These are phyloP conservation scores for Blastobotrys illinoisensis DNA, from an alignment of 1,139 yeast species.

Conservation along the genomic window DNA sequence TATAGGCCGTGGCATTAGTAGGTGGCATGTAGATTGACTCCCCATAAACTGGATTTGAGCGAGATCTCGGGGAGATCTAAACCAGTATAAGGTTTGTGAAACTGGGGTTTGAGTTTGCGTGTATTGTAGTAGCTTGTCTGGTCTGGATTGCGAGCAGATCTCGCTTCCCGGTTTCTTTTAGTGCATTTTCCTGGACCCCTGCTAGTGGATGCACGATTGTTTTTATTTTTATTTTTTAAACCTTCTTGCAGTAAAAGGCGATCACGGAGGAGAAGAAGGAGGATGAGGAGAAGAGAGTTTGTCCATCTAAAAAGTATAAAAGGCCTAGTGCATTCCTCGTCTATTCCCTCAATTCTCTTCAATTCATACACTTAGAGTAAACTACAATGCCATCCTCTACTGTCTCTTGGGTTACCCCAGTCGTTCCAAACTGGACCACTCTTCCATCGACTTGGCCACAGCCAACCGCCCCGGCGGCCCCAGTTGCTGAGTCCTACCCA, in stretches of 20 bases:
- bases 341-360: background rate
- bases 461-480: slow-evolving; percentile 2
- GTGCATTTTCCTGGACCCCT: background rate
- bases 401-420: background rate
- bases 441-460: slow-evolving; percentile 3
- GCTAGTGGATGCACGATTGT: background rate
- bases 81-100: background rate
- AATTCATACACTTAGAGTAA: background rate
- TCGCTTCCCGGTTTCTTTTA: background rate
- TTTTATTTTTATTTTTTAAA: background rate
- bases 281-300: background rate
- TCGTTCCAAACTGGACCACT: slow-evolving; percentile 5
- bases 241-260: background rate
- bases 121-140: background rate
- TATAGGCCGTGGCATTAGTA: too few species aligned
- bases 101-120: background rate
- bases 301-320: background rate
- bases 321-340: background rate
- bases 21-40: too few species aligned
- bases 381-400: background rate
- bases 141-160: background rate
- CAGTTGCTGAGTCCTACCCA: background rate
- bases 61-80: background rate
- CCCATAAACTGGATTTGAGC: background rate
- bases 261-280: background rate